phyloP scores from a whole-genome alignment of 2,329 filamentous ascomycete species.

The Colletotrichum gigasporum region DNA sequence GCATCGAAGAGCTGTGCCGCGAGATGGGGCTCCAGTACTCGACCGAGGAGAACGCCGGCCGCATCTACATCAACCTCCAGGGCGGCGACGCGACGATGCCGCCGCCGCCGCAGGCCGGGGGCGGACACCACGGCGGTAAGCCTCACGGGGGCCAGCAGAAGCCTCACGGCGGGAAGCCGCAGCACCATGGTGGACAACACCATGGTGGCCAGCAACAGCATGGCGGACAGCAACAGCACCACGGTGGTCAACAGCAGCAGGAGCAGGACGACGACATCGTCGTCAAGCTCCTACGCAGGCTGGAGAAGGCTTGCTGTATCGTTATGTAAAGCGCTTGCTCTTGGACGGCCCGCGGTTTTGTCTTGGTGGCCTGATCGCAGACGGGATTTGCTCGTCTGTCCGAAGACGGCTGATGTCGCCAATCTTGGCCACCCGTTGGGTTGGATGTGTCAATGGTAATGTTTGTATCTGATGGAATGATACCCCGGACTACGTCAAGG shows the following conservation, averaged over 20 bases:
- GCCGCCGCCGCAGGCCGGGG: conserved; percentile 48
- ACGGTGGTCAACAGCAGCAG: conserved; percentile 54
- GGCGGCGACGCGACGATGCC: conserved; percentile 70
- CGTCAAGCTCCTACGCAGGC: conserved; percentile 69
- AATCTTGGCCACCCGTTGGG: not conserved
- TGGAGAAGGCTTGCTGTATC: conserved; percentile 76
- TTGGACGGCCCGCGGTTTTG: not conserved
- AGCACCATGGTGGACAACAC: conserved; percentile 50
- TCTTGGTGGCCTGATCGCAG: too few species aligned
- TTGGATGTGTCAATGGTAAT: conserved; percentile 5
- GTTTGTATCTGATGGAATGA: conserved; percentile 11
- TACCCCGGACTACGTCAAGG: not conserved
- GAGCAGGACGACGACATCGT: conserved; percentile 68
- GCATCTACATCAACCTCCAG: conserved; percentile 88
- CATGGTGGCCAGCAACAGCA: conserved; percentile 51
- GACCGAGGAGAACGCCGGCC: conserved; percentile 89
- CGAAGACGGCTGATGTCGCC: not conserved
- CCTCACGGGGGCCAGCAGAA: conserved; percentile 50
- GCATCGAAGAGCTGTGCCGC: conserved; percentile 85
- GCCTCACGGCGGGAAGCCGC: conserved; percentile 50
- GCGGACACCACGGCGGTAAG: conserved; percentile 39
- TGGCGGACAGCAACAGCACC: conserved; percentile 52
- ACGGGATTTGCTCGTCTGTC: too few species aligned
- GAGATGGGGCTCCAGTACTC: conserved; percentile 84
- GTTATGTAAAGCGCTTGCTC: conserved; percentile 69